phyloP scores from a whole-genome alignment of 169 alveolate species.

The Perkinsus olseni region DNA sequence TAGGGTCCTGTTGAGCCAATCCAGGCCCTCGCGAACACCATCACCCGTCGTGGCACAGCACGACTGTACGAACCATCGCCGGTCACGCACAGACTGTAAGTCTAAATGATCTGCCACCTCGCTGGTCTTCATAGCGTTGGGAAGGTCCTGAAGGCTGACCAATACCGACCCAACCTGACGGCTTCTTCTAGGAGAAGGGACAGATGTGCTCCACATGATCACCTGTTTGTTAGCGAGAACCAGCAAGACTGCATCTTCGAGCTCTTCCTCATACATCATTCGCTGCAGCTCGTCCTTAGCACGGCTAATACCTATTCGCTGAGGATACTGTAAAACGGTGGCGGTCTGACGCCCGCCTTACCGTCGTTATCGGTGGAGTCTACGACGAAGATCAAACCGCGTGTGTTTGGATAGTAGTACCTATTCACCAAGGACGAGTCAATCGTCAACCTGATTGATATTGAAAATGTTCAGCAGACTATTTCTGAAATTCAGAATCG shows the following conservation, averaged over 20 bases:
- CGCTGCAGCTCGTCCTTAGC: conserved; percentile 84
- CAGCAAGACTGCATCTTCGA: conserved; percentile 79
- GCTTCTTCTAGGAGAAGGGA: too few species aligned
- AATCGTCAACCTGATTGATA: too few species aligned
- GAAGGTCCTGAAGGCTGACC: conserved; percentile 68
- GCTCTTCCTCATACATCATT: conserved; percentile 82
- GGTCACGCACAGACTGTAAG: conserved; percentile 72
- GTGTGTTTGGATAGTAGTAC: conserved; percentile 88
- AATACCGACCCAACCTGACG: too few species aligned
- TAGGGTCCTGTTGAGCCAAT: conserved; percentile 72
- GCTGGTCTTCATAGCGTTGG: conserved; percentile 91
- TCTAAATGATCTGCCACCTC: conserved; percentile 91
- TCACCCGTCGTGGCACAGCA: conserved; percentile 92
- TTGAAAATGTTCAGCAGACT: too few species aligned
- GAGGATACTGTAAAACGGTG: background rate
- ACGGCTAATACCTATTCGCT: background rate
- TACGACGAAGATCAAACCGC: conserved; percentile 92
- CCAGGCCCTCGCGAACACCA: conserved; percentile 91
- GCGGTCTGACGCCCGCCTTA: conserved; percentile 4
- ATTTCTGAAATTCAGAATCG: too few species aligned
- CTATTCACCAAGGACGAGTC: too few species aligned
- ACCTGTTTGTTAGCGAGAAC: conserved; percentile 93
- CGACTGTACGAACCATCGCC: conserved; percentile 81
- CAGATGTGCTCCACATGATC: too few species aligned
- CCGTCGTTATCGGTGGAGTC: conserved; percentile 94